Evolutionary conservation across 2,329 filamentous ascomycete species (phyloP).

Genomic region (Diaporthe sp.): DNA sequence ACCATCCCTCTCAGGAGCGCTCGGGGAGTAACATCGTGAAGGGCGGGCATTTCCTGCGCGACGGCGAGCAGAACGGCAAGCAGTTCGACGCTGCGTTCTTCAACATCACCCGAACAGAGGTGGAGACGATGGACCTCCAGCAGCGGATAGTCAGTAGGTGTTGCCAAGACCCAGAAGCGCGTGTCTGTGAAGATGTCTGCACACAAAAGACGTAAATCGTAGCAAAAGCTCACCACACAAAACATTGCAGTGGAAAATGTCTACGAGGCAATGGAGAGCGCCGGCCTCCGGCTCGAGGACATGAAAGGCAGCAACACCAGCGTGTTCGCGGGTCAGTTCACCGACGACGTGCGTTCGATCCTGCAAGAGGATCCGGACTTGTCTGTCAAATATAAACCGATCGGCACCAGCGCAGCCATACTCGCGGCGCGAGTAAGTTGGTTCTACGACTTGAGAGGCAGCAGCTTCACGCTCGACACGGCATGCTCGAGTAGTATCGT

Average conservation of each 20-base stretch:
- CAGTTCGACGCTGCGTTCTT: conserved; percentile 37
- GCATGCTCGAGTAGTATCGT: conserved; percentile 59
- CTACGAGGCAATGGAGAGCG: conserved; percentile 37
- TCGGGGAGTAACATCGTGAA: conserved; percentile 30
- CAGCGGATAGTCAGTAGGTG: conserved; percentile 33
- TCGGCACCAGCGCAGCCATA: conserved; percentile 52
- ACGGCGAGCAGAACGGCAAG: conserved; percentile 34
- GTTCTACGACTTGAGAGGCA: conserved; percentile 55
- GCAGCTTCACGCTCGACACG: conserved; percentile 60
- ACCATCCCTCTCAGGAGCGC: conserved; percentile 31
- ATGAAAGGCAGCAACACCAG: conserved; percentile 50
- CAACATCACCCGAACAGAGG: conserved; percentile 34
- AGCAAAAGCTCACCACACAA: conserved; percentile 17
- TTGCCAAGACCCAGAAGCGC: neutral
- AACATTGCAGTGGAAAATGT: conserved; percentile 32
- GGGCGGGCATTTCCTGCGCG: conserved; percentile 33
- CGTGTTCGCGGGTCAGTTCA: conserved; percentile 50
- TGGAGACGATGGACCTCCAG: conserved; percentile 35
- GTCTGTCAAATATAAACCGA: conserved; percentile 49
- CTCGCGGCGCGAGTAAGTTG: conserved; percentile 57
- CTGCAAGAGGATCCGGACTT: conserved; percentile 44
- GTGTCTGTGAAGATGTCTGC: neutral
- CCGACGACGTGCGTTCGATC: conserved; percentile 48
- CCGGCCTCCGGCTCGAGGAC: conserved; percentile 42
- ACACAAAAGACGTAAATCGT: neutral